Evolutionary conservation across 768 basidiomycete genomes (phyloP).

Genomic region (Floccularia luteovirens): DNA sequence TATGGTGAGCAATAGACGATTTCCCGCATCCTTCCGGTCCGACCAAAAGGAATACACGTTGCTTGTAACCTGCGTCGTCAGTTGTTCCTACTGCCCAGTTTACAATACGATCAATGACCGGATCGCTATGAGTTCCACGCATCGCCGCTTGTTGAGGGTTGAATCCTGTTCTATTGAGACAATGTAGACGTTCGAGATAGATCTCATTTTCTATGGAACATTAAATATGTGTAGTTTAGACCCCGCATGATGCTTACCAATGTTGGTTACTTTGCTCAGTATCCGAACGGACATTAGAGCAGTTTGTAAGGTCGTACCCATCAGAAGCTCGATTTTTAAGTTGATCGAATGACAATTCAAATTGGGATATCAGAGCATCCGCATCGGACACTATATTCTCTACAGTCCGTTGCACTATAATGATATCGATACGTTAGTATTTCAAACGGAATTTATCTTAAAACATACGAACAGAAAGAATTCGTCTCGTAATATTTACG

Average conservation of each 20-base stretch:
- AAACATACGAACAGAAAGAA: constrained; percentile 2
- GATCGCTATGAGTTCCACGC: constrained; percentile 5
- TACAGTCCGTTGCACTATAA: not conserved
- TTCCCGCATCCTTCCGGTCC: constrained; percentile 22
- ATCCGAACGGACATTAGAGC: constrained; percentile 3
- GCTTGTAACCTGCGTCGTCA: constrained; percentile 7
- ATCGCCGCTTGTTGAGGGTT: constrained; percentile 4
- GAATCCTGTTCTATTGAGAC: constrained; percentile 5
- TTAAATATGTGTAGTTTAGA: not conserved
- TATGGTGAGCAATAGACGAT: constrained; percentile 19
- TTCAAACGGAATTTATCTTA: not conserved
- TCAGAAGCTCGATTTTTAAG: constrained; percentile 5
- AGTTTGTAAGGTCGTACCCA: not conserved
- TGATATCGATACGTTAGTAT: not conserved
- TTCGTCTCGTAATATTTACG: not conserved
- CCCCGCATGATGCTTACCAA: constrained; percentile 4
- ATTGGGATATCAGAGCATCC: constrained; percentile 1
- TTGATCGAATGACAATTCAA: constrained; percentile 3
- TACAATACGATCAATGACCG: constrained; percentile 11
- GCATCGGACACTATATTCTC: not conserved
- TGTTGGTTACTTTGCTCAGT: constrained; percentile 2
- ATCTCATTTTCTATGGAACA: constrained; percentile 1
- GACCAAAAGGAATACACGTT: constrained; percentile 16
- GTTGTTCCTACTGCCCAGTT: constrained; percentile 7
- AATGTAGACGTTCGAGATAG: constrained; percentile 3